Percentiles rank a stretch among this genome's conserved stretches.
Evolutionary conservation across 495 filamentous ascomycete genomes (phyloP).

Genomic region (Thozetella sp.): DNA sequence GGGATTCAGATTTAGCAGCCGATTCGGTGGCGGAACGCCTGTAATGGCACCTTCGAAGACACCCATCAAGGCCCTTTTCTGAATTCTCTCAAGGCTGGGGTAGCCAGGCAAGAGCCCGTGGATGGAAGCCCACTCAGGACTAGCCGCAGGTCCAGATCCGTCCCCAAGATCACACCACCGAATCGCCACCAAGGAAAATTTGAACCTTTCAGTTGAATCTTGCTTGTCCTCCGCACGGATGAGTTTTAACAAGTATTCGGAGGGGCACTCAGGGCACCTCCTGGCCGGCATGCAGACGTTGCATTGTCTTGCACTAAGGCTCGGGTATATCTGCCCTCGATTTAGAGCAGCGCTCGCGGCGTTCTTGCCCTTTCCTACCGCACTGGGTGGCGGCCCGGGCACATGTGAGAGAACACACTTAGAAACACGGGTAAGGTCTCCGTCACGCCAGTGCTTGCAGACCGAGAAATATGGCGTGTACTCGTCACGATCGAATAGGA

Average conservation of each 20-base stretch:
- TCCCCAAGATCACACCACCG: constrained; percentile 2
- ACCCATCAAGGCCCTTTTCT: not conserved
- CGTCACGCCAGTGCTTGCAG: constrained; percentile 1
- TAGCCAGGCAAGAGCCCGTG: not conserved
- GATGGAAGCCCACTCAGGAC: not conserved
- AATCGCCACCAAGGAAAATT: not conserved
- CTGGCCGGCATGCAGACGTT: not conserved
- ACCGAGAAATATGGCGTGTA: not conserved
- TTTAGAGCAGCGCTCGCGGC: not conserved
- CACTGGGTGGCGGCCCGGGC: not conserved
- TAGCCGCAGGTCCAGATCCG: not conserved
- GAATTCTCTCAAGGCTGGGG: not conserved
- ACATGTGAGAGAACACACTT: constrained; percentile 1
- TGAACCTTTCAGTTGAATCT: not conserved
- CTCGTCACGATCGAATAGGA: constrained; percentile 1
- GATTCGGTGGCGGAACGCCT: not conserved
- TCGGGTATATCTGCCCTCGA: not conserved
- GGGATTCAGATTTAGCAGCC: not conserved
- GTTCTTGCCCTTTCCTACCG: not conserved
- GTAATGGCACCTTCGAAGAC: not conserved
- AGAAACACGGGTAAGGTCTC: not conserved
- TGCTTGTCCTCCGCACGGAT: not conserved
- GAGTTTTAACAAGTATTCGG: not conserved
- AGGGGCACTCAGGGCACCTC: constrained; percentile 1
- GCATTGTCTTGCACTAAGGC: not conserved